Conservation (phyloP, 257 asterid genomes). For the Phtheirospermum japonicum region DNA sequence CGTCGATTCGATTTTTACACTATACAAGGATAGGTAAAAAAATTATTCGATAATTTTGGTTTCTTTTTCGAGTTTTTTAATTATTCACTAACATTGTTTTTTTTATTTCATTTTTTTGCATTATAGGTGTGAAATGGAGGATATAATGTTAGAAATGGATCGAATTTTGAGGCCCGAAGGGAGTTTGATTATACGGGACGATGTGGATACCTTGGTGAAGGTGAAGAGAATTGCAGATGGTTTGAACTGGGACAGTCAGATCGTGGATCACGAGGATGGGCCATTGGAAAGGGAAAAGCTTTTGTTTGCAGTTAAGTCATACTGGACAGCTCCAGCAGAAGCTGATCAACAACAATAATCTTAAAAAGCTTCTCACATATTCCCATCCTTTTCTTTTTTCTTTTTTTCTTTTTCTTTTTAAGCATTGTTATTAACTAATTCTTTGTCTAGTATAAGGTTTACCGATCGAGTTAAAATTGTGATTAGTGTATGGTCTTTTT, state of each 20-base stretch:
- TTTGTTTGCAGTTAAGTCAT: conserved; percentile 66
- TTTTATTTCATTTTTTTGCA: no score
- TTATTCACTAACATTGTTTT: no score
- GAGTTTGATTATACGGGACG: conserved; percentile 70
- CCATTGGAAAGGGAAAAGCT: conserved; percentile 77
- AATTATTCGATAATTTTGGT: no score
- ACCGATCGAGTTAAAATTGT: no score
- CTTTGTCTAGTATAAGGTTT: no score
- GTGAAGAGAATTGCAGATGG: conserved; percentile 71
- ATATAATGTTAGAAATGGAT: conserved; percentile 78
- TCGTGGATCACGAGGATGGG: conserved; percentile 87
- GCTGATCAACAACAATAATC: conserved; percentile 22
- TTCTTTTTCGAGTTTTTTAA: no score
- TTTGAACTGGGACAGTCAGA: conserved; percentile 72
- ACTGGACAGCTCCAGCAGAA: conserved; percentile 75
- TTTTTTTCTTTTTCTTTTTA: background rate
- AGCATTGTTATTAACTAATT: no score
- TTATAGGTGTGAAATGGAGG: conserved; percentile 83
- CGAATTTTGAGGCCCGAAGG: conserved; percentile 82
- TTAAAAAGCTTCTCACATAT: no score
- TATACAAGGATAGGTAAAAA: conserved; percentile 60
- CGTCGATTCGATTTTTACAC: conserved; percentile 67
- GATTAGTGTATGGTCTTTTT: no score
- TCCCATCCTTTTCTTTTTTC: background rate
- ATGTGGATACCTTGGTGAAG: conserved; percentile 60